phyloP scores from a whole-genome alignment of 2,329 filamentous ascomycete genomes.

The Lecanicillium sp. region DNA sequence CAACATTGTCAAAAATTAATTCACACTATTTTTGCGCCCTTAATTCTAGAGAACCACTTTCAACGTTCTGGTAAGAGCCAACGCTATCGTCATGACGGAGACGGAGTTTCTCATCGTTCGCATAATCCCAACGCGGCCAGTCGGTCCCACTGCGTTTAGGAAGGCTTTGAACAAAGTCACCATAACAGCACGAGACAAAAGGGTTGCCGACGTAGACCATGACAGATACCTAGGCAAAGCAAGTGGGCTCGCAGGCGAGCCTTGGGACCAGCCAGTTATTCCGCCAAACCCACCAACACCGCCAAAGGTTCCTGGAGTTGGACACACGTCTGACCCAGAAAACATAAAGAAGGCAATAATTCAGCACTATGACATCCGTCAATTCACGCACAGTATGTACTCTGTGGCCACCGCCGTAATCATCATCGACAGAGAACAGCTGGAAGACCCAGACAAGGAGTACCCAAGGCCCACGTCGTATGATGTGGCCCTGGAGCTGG shows the following conservation, averaged over 20 bases:
- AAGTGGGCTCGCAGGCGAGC: conserved; percentile 4
- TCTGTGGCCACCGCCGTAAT: conserved; percentile 6
- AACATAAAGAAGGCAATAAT: not conserved
- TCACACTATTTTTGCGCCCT: no score
- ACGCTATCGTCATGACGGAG: not conserved
- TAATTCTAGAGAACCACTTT: no score
- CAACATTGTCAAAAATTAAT: no score
- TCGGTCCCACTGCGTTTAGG: conserved; percentile 1
- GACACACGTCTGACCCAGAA: not conserved
- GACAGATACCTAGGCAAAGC: conserved; percentile 3
- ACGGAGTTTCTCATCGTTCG: conserved; percentile 6
- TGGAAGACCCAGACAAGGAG: conserved; percentile 1
- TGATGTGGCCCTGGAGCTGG: conserved; percentile 1
- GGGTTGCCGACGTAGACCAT: conserved; percentile 1
- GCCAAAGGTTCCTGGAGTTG: not conserved
- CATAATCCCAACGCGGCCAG: conserved; percentile 5
- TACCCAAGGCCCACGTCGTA: conserved; percentile 5
- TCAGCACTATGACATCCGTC: conserved; percentile 1
- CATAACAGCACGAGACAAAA: conserved; percentile 4
- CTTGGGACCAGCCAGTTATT: not conserved
- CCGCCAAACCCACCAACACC: not conserved
- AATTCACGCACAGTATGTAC: not conserved
- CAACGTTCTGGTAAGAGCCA: not conserved
- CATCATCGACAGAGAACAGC: conserved; percentile 1
- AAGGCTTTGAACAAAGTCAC: conserved; percentile 3